Percentiles rank a stretch among this genome's conserved stretches.
phyloP scores from a whole-genome alignment of 805 yeast genomes.

The Wickerhamiella spandovensis region DNA sequence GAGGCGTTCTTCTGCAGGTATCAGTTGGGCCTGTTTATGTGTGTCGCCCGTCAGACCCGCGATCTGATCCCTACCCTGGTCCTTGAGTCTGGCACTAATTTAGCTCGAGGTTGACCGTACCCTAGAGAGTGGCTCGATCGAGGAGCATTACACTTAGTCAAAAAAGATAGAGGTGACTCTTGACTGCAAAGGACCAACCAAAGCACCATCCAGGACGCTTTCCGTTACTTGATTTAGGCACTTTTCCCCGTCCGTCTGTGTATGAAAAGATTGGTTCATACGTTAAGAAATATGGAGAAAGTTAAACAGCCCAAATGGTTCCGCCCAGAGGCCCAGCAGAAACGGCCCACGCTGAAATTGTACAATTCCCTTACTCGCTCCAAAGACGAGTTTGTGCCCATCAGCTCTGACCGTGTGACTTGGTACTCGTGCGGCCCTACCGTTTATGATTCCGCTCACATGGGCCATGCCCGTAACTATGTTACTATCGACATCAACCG shows the following conservation, averaged over 20 bases:
- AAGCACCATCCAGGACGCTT: too few species aligned
- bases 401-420: slow-evolving; percentile 44
- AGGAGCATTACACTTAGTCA: neutral
- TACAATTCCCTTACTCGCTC: slow-evolving; percentile 75
- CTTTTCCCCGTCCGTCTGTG: neutral
- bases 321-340: slow-evolving; percentile 24
- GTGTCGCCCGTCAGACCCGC: too few species aligned
- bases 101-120: too few species aligned
- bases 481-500: slow-evolving; percentile 90
- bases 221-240: too few species aligned
- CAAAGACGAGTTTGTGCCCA: slow-evolving; percentile 69
- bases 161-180: too few species aligned
- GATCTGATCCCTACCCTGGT: neutral
- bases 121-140: too few species aligned
- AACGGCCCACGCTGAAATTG: slow-evolving; percentile 40
- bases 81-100: too few species aligned
- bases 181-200: too few species aligned
- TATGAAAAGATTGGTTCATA: slow-evolving; percentile 22
- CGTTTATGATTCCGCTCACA: slow-evolving; percentile 87
- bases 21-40: too few species aligned
- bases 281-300: slow-evolving; percentile 11
- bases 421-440: slow-evolving; percentile 99
- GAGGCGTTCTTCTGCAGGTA: neutral
- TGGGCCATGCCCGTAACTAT: slow-evolving; percentile 98
- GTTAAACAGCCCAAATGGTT: slow-evolving; percentile 41